Percentiles rank a stretch among this genome's conserved stretches.
Evolutionary conservation across 441 rosid genomes (phyloP).

Genomic region (Euphorbia celastroides): DNA sequence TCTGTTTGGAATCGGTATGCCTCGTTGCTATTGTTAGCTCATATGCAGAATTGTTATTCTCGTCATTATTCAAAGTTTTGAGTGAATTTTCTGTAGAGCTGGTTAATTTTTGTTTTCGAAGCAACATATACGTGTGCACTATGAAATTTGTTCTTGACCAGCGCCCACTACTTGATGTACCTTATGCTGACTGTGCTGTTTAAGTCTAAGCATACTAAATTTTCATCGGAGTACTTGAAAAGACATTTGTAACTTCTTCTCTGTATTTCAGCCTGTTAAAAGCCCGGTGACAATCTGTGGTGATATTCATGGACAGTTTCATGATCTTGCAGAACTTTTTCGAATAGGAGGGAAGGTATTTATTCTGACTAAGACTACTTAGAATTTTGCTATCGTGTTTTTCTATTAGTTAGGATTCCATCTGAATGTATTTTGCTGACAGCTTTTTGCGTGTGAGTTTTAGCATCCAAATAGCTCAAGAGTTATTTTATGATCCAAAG

Average conservation of each 20-base stretch:
- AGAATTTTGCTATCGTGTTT: neutral
- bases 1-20: neutral
- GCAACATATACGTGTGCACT: neutral
- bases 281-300: slow-evolving; percentile 94
- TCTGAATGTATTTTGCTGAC: neutral
- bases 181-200: neutral
- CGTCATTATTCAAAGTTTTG: neutral
- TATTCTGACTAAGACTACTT: slow-evolving; percentile 16
- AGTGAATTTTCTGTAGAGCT: neutral
- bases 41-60: neutral
- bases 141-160: neutral
- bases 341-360: slow-evolving; percentile 93
- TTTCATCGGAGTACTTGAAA: neutral
- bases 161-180: no score
- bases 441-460: neutral
- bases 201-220: neutral
- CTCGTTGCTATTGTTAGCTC: neutral
- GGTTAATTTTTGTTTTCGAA: neutral
- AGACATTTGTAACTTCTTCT: neutral
- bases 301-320: slow-evolving; percentile 93
- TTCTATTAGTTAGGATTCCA: neutral
- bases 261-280: slow-evolving; percentile 70
- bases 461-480: neutral
- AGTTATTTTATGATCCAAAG: neutral
- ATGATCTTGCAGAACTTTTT: slow-evolving; percentile 96